A percentile compares a stretch with the other conserved stretches of the same genome.
Evolutionary conservation across 306 rosid genomes (phyloP).

Genomic region (Malus fusca): DNA sequence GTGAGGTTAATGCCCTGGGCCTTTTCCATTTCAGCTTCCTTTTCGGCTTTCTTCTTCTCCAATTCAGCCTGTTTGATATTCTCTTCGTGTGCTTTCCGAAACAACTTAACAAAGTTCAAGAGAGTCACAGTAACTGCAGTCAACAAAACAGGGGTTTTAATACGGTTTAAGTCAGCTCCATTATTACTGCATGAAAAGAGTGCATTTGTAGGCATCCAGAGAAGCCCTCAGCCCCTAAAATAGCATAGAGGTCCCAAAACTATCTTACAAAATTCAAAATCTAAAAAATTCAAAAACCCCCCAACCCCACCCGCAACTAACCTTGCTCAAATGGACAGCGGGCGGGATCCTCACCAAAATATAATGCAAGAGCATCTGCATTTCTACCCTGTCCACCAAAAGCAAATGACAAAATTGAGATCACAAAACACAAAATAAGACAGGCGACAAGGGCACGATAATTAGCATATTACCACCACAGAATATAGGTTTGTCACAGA

Average conservation of each 20-base stretch:
- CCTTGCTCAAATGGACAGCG: conserved; percentile 94
- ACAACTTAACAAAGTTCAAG: conserved; percentile 67
- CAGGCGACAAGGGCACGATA: conserved; percentile 7
- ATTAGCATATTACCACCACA: conserved; percentile 60
- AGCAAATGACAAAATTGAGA: conserved; percentile 9
- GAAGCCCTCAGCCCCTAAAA: not conserved
- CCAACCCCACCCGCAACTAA: conserved; percentile 21
- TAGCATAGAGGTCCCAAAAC: not conserved
- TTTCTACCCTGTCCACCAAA: conserved; percentile 76
- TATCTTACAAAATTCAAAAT: not conserved
- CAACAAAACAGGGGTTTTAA: conserved; percentile 20
- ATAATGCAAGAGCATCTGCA: conserved; percentile 87
- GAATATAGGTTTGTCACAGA: conserved; percentile 69
- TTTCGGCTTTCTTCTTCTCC: conserved; percentile 82
- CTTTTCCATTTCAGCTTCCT: conserved; percentile 92
- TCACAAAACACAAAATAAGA: conserved; percentile 11
- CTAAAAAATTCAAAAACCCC: not conserved
- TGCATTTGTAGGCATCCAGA: not conserved
- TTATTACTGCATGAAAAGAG: not conserved
- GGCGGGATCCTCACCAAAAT: conserved; percentile 94
- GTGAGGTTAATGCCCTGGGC: conserved; percentile 61
- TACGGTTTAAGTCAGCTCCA: conserved; percentile 10
- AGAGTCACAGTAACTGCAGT: conserved; percentile 82
- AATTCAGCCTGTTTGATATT: conserved; percentile 82
- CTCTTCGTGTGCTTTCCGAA: conserved; percentile 95